These are phyloP conservation scores for Phytopythium oedochilum DNA, from an alignment of 352 stramenopile genomes.

Conservation along the genomic window DNA sequence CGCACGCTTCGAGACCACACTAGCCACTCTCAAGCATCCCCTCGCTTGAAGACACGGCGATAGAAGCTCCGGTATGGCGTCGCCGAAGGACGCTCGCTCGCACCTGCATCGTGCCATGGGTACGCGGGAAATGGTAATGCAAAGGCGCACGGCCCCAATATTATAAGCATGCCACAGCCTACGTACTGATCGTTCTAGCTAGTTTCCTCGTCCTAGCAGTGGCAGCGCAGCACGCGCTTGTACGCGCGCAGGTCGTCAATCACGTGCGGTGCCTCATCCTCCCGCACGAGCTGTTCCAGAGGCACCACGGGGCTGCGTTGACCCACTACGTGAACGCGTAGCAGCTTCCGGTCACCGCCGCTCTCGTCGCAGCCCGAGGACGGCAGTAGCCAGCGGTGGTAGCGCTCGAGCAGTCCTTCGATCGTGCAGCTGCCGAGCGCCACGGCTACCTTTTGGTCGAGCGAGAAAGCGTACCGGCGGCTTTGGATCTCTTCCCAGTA, in stretches of 20 bases:
- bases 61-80: too few species aligned
- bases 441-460: slow-evolving; percentile 37
- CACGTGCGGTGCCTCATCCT: slow-evolving; percentile 43
- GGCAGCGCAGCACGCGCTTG: slow-evolving; percentile 51
- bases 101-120: too few species aligned
- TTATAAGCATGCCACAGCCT: too few species aligned
- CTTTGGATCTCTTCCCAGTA: slow-evolving; percentile 77
- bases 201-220: slow-evolving; percentile 24
- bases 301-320: slow-evolving; percentile 55
- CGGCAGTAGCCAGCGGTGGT: slow-evolving; percentile 47
- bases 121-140: too few species aligned
- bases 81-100: too few species aligned
- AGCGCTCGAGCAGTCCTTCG: slow-evolving; percentile 34
- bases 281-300: slow-evolving; percentile 48
- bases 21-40: too few species aligned
- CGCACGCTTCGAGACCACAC: too few species aligned
- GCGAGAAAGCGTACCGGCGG: slow-evolving; percentile 55
- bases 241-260: slow-evolving; percentile 55
- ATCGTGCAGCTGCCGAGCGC: slow-evolving; percentile 38
- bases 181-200: too few species aligned
- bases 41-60: too few species aligned
- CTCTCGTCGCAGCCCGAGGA: neutral
- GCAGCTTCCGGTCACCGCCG: slow-evolving; percentile 12
- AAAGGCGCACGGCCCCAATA: too few species aligned
- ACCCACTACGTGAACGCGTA: slow-evolving; percentile 73